Conservation (phyloP, 2,329 filamentous ascomycete species). For the Elsinoe australis region DNA sequence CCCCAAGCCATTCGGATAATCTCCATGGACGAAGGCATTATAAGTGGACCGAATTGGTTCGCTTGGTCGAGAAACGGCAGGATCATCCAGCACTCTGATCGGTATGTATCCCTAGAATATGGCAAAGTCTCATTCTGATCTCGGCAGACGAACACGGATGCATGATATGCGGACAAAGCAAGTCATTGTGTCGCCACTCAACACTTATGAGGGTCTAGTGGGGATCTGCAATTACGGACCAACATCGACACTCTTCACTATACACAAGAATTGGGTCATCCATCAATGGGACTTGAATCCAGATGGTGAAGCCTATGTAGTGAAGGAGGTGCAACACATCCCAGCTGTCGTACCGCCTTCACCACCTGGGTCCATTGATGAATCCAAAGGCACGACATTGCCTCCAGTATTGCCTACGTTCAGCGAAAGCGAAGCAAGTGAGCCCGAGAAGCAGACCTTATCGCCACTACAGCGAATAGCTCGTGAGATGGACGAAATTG, state of each 20-base stretch:
- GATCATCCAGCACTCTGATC: conserved; percentile 63
- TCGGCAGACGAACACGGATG: conserved; percentile 78
- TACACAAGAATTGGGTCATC: conserved; percentile 78
- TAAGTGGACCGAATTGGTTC: conserved; percentile 84
- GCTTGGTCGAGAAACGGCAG: conserved; percentile 97
- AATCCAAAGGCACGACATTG: conserved; percentile 47
- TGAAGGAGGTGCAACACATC: conserved; percentile 79
- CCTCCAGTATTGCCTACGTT: conserved; percentile 31
- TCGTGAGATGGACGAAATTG: conserved; percentile 59
- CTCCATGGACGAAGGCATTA: conserved; percentile 66
- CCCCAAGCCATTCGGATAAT: conserved; percentile 76
- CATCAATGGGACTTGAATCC: conserved; percentile 94
- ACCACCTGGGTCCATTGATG: conserved; percentile 72
- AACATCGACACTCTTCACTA: conserved; percentile 83
- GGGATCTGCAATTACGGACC: conserved; percentile 84
- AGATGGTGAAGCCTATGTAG: conserved; percentile 57
- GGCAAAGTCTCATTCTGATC: no score
- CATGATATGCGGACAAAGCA: conserved; percentile 99
- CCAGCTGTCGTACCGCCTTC: conserved; percentile 71
- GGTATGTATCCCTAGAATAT: no score
- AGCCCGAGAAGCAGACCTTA: conserved; percentile 53
- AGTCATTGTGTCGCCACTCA: conserved; percentile 81
- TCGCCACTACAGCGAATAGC: conserved; percentile 69
- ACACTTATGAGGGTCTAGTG: conserved; percentile 67
- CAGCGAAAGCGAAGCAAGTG: conserved; percentile 61